Conservation (phyloP, 2,329 filamentous ascomycete species). For the Tolypocladium sp. region DNA sequence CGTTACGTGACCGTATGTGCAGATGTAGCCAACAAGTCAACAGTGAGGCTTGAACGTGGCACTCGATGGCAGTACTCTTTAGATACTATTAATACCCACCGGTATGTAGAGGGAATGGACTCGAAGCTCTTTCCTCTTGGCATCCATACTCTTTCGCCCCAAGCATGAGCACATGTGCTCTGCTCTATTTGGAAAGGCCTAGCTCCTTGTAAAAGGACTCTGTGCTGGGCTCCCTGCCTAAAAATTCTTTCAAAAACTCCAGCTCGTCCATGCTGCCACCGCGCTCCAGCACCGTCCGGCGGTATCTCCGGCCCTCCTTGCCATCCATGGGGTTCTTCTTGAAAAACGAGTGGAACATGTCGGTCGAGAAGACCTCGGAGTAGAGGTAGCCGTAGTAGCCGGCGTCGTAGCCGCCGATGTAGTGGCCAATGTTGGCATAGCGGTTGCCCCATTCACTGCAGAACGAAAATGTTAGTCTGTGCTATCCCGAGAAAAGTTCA, state of each 20-base stretch:
- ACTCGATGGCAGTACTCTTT: background rate
- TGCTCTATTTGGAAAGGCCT: slow-evolving; percentile 29
- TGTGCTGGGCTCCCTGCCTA: slow-evolving; percentile 65
- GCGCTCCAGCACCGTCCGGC: slow-evolving; percentile 68
- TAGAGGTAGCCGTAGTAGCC: slow-evolving; percentile 72
- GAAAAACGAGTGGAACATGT: slow-evolving; percentile 81
- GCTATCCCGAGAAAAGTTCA: background rate
- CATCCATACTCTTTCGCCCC: background rate
- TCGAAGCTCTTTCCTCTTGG: too few species aligned
- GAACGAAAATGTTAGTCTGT: slow-evolving; percentile 14
- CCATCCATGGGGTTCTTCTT: slow-evolving; percentile 70
- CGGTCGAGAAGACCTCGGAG: slow-evolving; percentile 71
- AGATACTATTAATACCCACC: background rate
- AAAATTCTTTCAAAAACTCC: slow-evolving; percentile 67
- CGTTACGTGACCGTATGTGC: too few species aligned
- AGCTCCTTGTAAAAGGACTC: slow-evolving; percentile 77
- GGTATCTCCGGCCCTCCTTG: slow-evolving; percentile 64
- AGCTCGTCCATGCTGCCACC: slow-evolving; percentile 76
- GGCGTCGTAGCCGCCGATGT: slow-evolving; percentile 78
- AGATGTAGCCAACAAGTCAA: too few species aligned
- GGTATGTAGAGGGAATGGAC: too few species aligned
- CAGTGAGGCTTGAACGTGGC: too few species aligned
- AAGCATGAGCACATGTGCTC: background rate
- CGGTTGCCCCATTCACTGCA: slow-evolving; percentile 62
- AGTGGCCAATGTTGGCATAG: slow-evolving; percentile 71